A percentile compares a stretch with the other conserved stretches of the same genome.
Evolutionary conservation across 306 rosid genomes (phyloP).

Genomic region (Biancaea sappan): DNA sequence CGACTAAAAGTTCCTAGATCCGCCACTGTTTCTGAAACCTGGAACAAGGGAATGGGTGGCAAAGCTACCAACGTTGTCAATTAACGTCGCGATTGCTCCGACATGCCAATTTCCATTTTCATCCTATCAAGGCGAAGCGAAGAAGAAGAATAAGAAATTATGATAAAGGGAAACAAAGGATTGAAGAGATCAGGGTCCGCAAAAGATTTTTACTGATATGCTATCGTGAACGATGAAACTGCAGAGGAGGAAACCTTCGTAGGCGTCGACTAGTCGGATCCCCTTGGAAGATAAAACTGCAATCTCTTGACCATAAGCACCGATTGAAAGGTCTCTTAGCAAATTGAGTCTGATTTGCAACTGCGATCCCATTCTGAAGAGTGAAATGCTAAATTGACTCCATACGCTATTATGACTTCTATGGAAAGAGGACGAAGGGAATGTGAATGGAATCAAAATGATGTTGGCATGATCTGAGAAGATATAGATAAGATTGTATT

Average conservation of each 20-base stretch:
- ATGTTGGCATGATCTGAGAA: too few relatives aligned
- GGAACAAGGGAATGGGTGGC: neutral
- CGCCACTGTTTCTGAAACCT: too few relatives aligned
- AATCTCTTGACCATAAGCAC: neutral
- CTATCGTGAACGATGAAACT: slow-evolving; percentile 10
- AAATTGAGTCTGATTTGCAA: neutral
- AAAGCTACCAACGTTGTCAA: slow-evolving; percentile 39
- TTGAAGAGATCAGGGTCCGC: too few relatives aligned
- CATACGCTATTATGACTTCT: too few relatives aligned
- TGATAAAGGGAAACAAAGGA: neutral
- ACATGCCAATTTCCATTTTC: slow-evolving; percentile 53
- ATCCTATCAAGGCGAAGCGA: slow-evolving; percentile 36
- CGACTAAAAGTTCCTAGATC: too few relatives aligned
- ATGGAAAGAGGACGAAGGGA: too few relatives aligned
- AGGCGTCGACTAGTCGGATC: slow-evolving; percentile 7
- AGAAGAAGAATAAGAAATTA: too few relatives aligned
- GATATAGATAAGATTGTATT: too few relatives aligned
- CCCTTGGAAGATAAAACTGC: slow-evolving; percentile 2
- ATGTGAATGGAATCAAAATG: too few relatives aligned
- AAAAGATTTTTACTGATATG: slow-evolving; percentile 28
- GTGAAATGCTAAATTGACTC: too few relatives aligned
- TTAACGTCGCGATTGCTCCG: slow-evolving; percentile 52
- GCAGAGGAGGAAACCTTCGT: slow-evolving; percentile 33
- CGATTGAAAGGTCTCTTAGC: slow-evolving; percentile 20
- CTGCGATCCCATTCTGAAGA: too few relatives aligned